Conservation (phyloP, 1,284 basidiomycete genomes). For the Ceratobasidium sp. region DNA sequence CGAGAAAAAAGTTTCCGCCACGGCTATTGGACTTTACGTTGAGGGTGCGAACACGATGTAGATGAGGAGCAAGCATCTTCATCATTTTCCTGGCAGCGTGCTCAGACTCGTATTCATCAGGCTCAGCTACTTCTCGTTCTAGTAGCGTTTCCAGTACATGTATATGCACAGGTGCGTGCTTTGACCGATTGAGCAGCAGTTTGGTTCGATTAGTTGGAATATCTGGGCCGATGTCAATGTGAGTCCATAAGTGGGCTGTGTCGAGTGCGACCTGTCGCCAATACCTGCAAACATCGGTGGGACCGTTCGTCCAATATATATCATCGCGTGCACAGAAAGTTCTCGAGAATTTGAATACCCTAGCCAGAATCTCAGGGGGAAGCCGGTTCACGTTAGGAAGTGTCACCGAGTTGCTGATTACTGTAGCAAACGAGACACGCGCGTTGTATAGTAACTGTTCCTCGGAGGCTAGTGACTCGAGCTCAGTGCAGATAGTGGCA, state of each 20-base stretch:
- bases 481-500: too few relatives aligned
- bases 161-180: not conserved
- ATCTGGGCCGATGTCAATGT: not conserved
- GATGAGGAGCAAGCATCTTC: not conserved
- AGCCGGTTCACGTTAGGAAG: not conserved
- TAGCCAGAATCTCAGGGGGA: constrained; percentile 1
- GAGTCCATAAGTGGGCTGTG: not conserved
- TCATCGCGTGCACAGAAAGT: not conserved
- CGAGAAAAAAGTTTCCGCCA: too few relatives aligned
- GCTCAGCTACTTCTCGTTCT: not conserved
- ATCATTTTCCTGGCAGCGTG: not conserved
- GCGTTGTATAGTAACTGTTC: too few relatives aligned
- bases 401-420: too few relatives aligned
- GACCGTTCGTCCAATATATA: not conserved
- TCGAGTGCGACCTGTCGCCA: not conserved
- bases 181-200: not conserved
- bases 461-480: too few relatives aligned
- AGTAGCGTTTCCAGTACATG: not conserved
- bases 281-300: not conserved
- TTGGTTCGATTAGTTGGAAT: not conserved
- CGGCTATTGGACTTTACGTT: too few relatives aligned
- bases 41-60: too few relatives aligned
- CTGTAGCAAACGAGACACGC: too few relatives aligned
- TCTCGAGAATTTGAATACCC: not conserved
- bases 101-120: not conserved